Percentiles rank a stretch among this genome's conserved stretches.
These are phyloP conservation scores for Fusarium tjaetaba DNA, from an alignment of 2,329 filamentous ascomycete genomes.

Conservation along the genomic window DNA sequence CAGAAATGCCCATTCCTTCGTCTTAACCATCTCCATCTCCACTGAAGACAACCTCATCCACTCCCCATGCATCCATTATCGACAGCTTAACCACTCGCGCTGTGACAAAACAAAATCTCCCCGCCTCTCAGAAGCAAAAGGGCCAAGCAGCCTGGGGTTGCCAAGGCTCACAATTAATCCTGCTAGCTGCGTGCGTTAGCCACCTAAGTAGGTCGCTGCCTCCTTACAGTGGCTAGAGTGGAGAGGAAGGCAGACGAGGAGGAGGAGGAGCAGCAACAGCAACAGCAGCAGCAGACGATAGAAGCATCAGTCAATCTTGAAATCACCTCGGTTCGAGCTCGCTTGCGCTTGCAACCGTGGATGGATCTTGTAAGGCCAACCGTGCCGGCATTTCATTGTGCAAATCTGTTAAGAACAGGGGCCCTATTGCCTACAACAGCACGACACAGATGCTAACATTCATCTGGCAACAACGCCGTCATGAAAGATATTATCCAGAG, in stretches of 20 bases:
- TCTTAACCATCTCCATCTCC: slow-evolving; percentile 22
- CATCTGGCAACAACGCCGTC: slow-evolving; percentile 29
- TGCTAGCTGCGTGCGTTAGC: not conserved
- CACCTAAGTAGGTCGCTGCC: not conserved
- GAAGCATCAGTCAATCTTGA: slow-evolving; percentile 20
- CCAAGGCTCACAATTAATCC: slow-evolving; percentile 30
- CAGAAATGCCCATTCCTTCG: not conserved
- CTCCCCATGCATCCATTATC: slow-evolving; percentile 34
- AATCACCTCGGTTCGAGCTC: slow-evolving; percentile 17
- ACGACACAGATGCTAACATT: slow-evolving; percentile 14
- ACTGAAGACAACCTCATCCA: slow-evolving; percentile 33
- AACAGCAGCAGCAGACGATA: not conserved
- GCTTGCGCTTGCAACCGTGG: slow-evolving; percentile 18
- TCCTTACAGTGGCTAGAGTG: not conserved
- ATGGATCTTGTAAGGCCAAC: slow-evolving; percentile 23
- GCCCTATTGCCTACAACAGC: not conserved
- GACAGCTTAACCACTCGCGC: slow-evolving; percentile 25
- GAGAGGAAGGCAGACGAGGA: not conserved
- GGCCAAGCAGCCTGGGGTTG: slow-evolving; percentile 33
- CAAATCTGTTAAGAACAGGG: slow-evolving; percentile 30
- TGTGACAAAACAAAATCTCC: slow-evolving; percentile 29
- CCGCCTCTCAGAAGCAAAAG: slow-evolving; percentile 36
- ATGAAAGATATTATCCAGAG: slow-evolving; percentile 1
- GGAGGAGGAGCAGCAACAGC: not conserved
- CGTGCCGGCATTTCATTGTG: slow-evolving; percentile 18